Conservation (phyloP, 2,329 filamentous ascomycete species). For the Nemania serpens region DNA sequence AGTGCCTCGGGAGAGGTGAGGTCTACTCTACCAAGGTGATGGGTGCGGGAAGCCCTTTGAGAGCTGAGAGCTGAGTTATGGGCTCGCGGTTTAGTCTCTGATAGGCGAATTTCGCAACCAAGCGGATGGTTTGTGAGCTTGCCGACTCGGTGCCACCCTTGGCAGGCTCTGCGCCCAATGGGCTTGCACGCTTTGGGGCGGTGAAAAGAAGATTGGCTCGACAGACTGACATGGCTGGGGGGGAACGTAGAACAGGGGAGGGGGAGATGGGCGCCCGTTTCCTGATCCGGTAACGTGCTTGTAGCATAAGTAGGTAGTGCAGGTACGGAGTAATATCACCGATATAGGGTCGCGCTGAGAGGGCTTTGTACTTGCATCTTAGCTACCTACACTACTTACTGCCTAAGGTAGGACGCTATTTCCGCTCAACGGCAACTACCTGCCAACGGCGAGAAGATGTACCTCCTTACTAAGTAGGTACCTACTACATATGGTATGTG, state of each 20-base stretch:
- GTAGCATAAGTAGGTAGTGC: no score
- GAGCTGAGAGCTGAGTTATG: constrained; percentile 23
- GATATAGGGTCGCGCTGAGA: no score
- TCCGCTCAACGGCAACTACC: constrained; percentile 6
- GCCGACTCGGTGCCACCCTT: constrained; percentile 17
- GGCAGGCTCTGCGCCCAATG: constrained; percentile 19
- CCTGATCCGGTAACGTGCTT: background rate
- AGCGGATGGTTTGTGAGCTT: constrained; percentile 15
- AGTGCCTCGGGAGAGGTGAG: no score
- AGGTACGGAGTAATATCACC: no score
- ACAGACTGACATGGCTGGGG: background rate
- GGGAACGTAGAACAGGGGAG: background rate
- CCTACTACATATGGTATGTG: no score
- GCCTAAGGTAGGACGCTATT: no score
- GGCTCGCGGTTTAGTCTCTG: constrained; percentile 7
- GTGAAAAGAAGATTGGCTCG: constrained; percentile 22
- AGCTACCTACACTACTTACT: no score
- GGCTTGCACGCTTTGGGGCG: constrained; percentile 16
- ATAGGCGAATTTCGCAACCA: constrained; percentile 19
- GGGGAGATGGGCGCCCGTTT: constrained; percentile 3
- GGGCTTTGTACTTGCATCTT: no score
- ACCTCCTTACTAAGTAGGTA: no score
- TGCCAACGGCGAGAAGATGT: no score
- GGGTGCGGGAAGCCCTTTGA: background rate
- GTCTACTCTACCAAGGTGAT: no score